A percentile compares a stretch with the other conserved stretches of the same genome.
Evolutionary conservation across 306 rosid genomes (phyloP).

Genomic region (Cyclanthera cordifolia): DNA sequence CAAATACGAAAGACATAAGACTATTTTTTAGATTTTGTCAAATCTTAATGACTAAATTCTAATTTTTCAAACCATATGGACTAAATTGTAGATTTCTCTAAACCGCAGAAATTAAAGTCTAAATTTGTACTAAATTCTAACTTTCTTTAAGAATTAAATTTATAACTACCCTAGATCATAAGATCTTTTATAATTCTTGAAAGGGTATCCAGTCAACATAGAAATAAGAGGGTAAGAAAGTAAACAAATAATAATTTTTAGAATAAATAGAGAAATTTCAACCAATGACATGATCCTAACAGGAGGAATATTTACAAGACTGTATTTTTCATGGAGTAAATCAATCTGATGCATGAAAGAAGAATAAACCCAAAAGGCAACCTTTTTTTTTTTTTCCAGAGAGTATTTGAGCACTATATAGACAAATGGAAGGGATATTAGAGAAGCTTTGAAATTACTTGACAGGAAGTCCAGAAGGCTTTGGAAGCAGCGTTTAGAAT

Average conservation of each 20-base stretch:
- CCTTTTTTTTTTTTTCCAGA: not conserved
- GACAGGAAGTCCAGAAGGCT: conserved; percentile 86
- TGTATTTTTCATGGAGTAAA: not conserved
- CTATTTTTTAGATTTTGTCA: too few relatives aligned
- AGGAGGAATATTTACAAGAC: conserved; percentile 11
- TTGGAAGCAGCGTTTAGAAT: conserved; percentile 58
- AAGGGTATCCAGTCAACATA: too few relatives aligned
- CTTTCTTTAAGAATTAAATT: too few relatives aligned
- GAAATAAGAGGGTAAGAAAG: too few relatives aligned
- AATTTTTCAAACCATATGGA: too few relatives aligned
- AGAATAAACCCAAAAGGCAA: not conserved
- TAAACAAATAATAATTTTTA: not conserved
- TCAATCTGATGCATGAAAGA: conserved; percentile 4
- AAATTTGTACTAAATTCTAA: too few relatives aligned
- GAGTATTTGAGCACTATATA: not conserved
- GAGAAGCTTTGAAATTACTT: conserved; percentile 83
- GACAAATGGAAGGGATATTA: conserved; percentile 19
- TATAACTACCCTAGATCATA: too few relatives aligned
- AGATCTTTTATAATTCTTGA: too few relatives aligned
- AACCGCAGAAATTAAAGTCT: too few relatives aligned
- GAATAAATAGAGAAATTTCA: not conserved
- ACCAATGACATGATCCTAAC: not conserved
- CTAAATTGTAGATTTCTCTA: too few relatives aligned
- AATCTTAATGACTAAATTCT: too few relatives aligned
- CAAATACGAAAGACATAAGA: too few relatives aligned